A percentile compares a stretch with the other conserved stretches of the same genome.
These are phyloP conservation scores for Schoenoplectus triqueter DNA, from an alignment of 202 grass and related monocot species.

Conservation along the genomic window DNA sequence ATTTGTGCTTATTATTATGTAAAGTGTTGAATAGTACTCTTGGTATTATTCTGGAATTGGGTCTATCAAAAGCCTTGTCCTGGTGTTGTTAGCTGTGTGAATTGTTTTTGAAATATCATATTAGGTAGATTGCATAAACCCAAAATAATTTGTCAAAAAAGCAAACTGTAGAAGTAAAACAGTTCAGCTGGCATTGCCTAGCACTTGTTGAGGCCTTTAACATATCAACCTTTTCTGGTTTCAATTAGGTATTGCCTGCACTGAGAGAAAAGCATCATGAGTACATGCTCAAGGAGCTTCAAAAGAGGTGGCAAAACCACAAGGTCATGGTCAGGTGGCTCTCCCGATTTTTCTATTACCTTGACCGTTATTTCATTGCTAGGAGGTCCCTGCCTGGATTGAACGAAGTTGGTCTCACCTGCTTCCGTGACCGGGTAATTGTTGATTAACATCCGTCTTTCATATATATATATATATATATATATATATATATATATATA, in stretches of 20 bases:
- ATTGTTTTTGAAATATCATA: background rate
- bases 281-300: slow-evolving; percentile 89
- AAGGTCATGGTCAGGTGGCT: slow-evolving; percentile 99
- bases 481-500: background rate
- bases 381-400: slow-evolving; percentile 80
- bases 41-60: background rate
- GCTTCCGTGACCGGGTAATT: slow-evolving; percentile 86
- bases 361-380: slow-evolving; percentile 98
- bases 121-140: background rate
- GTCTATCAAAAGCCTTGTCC: background rate
- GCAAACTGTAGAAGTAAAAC: background rate
- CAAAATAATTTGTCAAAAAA: background rate
- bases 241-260: slow-evolving; percentile 79
- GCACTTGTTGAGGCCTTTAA: background rate
- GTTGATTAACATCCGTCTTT: background rate
- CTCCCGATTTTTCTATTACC: slow-evolving; percentile 94
- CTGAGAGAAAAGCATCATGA: slow-evolving; percentile 96
- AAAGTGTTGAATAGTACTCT: background rate
- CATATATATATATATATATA: background rate
- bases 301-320: slow-evolving; percentile 88
- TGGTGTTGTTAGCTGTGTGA: background rate
- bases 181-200: slow-evolving; percentile 12
- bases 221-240: background rate
- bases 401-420: slow-evolving; percentile 86
- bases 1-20: slow-evolving; percentile 13